phyloP scores from a whole-genome alignment of 2,329 filamentous ascomycete species.

The Knufia fluminis region DNA sequence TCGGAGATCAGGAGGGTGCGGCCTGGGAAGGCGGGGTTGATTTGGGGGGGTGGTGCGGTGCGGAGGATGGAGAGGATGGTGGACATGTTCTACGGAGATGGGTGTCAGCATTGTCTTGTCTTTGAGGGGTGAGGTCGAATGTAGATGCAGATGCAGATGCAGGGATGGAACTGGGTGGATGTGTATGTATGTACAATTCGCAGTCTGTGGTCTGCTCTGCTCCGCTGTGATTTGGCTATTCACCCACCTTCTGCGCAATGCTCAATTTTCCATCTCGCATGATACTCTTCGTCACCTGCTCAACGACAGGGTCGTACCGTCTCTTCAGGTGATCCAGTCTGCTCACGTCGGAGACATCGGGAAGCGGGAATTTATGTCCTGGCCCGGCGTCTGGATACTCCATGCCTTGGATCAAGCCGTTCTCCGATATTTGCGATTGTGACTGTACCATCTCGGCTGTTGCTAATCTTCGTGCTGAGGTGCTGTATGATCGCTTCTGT shows the following conservation, averaged over 20 bases:
- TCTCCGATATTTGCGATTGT: constrained; percentile 6
- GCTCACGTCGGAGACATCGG: constrained; percentile 51
- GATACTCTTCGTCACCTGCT: constrained; percentile 79
- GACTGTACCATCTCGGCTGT: constrained; percentile 23
- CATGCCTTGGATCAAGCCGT: constrained; percentile 19
- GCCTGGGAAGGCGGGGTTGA: constrained; percentile 53
- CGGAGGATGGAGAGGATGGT: constrained; percentile 74
- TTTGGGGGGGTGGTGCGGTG: constrained; percentile 68
- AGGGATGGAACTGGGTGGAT: too few relatives aligned
- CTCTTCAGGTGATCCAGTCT: constrained; percentile 59
- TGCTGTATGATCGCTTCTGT: constrained; percentile 50
- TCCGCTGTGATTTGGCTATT: constrained; percentile 3
- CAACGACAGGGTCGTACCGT: constrained; percentile 75
- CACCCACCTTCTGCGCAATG: constrained; percentile 69
- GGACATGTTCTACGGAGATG: constrained; percentile 66
- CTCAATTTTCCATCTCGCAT: constrained; percentile 90
- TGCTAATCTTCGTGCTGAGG: constrained; percentile 34
- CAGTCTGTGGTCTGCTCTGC: background rate
- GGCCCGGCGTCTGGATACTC: constrained; percentile 25
- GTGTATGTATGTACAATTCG: too few relatives aligned
- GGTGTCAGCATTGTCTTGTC: background rate
- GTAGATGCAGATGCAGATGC: too few relatives aligned
- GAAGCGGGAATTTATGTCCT: constrained; percentile 72
- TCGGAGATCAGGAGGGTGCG: constrained; percentile 20
- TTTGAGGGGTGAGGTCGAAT: too few relatives aligned